Percentiles rank a stretch among this genome's conserved stretches.
These are phyloP conservation scores for Tricharina praecox DNA, from an alignment of 495 filamentous ascomycete species.

Conservation along the genomic window DNA sequence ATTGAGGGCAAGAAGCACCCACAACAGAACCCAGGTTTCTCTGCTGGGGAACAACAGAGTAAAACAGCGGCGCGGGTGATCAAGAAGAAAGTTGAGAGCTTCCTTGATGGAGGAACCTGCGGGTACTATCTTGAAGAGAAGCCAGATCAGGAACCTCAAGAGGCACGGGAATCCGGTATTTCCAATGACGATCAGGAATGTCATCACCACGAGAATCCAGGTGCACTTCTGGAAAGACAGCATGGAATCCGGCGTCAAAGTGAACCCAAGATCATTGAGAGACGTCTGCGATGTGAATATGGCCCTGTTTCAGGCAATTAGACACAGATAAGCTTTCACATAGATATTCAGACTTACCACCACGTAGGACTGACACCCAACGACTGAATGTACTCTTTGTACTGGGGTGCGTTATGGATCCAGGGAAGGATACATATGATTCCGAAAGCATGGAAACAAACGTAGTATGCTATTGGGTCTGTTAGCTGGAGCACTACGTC, in stretches of 20 bases:
- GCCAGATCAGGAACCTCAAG: constrained; percentile 80
- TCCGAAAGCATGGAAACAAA: constrained; percentile 35
- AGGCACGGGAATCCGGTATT: constrained; percentile 92
- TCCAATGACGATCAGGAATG: constrained; percentile 73
- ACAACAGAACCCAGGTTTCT: constrained; percentile 47
- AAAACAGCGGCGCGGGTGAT: constrained; percentile 89
- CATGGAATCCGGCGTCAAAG: constrained; percentile 86
- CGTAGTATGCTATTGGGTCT: constrained; percentile 27
- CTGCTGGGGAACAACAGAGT: constrained; percentile 52
- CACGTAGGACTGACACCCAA: constrained; percentile 51
- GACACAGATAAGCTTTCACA: too few relatives aligned
- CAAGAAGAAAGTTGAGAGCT: constrained; percentile 61
- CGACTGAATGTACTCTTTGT: constrained; percentile 38
- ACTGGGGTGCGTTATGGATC: constrained; percentile 46
- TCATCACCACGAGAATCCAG: constrained; percentile 55
- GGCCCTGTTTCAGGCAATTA: constrained; percentile 31
- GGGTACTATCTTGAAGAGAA: constrained; percentile 37
- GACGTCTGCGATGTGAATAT: constrained; percentile 71
- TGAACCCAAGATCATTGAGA: constrained; percentile 76
- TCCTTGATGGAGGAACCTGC: constrained; percentile 31
- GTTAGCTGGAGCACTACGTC: neutral
- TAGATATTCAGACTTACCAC: constrained; percentile 38
- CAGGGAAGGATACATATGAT: constrained; percentile 47
- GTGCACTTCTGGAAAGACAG: constrained; percentile 61
- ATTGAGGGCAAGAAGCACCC: constrained; percentile 41